Base-by-base conservation (phyloP, 192 early-diverging fungal genomes). In the Diversispora eburnea region DNA sequence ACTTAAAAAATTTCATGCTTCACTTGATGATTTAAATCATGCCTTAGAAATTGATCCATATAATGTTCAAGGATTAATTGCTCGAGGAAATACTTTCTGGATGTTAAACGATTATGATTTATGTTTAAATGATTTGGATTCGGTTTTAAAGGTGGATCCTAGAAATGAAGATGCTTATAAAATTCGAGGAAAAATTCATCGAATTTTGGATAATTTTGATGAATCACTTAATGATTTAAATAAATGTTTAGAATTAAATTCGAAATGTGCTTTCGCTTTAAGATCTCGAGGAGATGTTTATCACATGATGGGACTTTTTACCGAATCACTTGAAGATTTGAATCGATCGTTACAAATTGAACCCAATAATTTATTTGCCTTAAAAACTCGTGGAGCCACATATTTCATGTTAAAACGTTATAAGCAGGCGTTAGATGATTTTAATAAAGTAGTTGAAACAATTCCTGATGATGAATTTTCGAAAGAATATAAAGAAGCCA, bases 231-330 rank as follows among this genome's bases (percentile, higher is more conserved):
- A 13, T 51, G 48, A 48, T 52, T 39, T 68, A 20, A 68, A 68
- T 39, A 25, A 54, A 20, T 17, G 47, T 4, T 33, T 68, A 6
- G 15, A 45, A 20, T 10, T 68, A 3, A 48, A 68, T 20, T 48
- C 67, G 8, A 68, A 51, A 22, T 51, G 51, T 20, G 67, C 67
- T 20, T 68, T 68, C 33, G 67, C 67, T 19, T 45, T 68, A 8
- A 25, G 48, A 45, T 25, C n/a, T 68, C 46, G 67, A 8, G 67
- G 67, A 49, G 45, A 45, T 51, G 67, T 51, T 25, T 52, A 68
- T 39, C 48, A 68, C 6, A 51, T 51, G 22, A 25, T 51, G 51
- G 67, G 48, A 25, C 7, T 7, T 45, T 68, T 19, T 54, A 4
- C 48, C 8, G 51, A 68, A 68, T 25, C 67, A 48, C 39, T 45